Evolutionary conservation across 345 rosid species (phyloP), one percentile per base, ranked within the genome.

Genomic region (Eucalyptus regnans): DNA sequence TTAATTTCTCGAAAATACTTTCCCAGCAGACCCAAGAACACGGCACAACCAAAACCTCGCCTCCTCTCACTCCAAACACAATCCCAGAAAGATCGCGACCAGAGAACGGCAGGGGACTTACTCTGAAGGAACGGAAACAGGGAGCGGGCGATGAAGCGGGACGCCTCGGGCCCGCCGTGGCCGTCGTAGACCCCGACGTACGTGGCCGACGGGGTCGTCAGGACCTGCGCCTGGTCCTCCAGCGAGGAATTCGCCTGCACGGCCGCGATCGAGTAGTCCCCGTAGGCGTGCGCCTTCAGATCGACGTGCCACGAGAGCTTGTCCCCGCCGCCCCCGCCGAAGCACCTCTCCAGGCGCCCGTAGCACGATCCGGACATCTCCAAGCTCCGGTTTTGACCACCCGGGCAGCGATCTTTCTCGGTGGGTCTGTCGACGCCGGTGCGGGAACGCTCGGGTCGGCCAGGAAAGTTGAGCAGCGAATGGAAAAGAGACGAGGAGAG

Each of bases 141-240:
- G 87, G 92, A 91, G 54, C 80, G 88, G 79, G 92, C 83, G 88
- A 95, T 89, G 91, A 95, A 95, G 43, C 94, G 95, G 68, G 97
- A 92, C 90, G 96, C 92, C 76, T 95, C 95, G 22, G 95, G 95
- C 7, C 97, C 97, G 37, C 97, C 97, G 58, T 95, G 97, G 87
- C 97, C 97, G 86, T 95, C 97, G 89, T 95, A 95, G 87, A 95
- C 93, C 56, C 96, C 97, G 79, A 95, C 89, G 86, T 91, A 95
- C 12, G 96, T 95, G 48, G 95, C 93, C 50, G 96, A 94, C 86
- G 97, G 95, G 48, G 95, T 91, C 58, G 97, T 93, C 51, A 91
- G 91, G 33, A 95, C 95, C 89, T 95, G 97, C 8, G 94, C 94
- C 88, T 95, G 97, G 87, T 95, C 97, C 88, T 95, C 97, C 88